These are phyloP conservation scores for Debaryomyces udenii DNA, from an alignment of 1,139 yeast species.

Conservation along the genomic window DNA sequence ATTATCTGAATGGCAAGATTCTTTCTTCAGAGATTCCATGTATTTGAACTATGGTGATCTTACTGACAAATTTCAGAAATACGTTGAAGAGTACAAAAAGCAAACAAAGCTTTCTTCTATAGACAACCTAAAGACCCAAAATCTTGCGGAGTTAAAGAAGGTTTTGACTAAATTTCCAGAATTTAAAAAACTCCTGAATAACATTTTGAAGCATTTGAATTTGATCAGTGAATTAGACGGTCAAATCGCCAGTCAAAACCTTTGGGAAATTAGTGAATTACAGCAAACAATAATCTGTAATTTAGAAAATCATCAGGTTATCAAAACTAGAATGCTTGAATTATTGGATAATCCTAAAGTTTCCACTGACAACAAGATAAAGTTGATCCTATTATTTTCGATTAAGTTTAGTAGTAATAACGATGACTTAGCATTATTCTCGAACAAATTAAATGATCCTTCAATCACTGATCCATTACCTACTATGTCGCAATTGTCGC, in stretches of 20 bases:
- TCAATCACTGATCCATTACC: slow-evolving; percentile 32
- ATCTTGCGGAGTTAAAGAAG: slow-evolving; percentile 85
- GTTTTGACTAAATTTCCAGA: slow-evolving; percentile 94
- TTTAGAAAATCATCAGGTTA: slow-evolving; percentile 36
- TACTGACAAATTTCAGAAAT: slow-evolving; percentile 83
- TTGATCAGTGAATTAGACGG: slow-evolving; percentile 83
- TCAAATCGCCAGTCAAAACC: slow-evolving; percentile 57
- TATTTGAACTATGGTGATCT: slow-evolving; percentile 91
- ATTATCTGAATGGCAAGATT: slow-evolving; percentile 57
- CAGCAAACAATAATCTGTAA: slow-evolving; percentile 84
- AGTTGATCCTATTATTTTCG: slow-evolving; percentile 70
- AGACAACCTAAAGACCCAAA: slow-evolving; percentile 59
- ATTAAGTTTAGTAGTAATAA: slow-evolving; percentile 54
- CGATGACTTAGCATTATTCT: slow-evolving; percentile 27
- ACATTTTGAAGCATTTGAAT: slow-evolving; percentile 92
- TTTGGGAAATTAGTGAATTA: slow-evolving; percentile 87
- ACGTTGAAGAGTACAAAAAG: slow-evolving; percentile 79
- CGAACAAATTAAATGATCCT: slow-evolving; percentile 33
- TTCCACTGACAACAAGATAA: slow-evolving; percentile 38
- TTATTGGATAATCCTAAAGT: slow-evolving; percentile 29
- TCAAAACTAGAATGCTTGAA: slow-evolving; percentile 30
- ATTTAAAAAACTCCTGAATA: slow-evolving; percentile 81
- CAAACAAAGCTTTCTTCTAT: slow-evolving; percentile 73
- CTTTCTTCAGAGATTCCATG: slow-evolving; percentile 78
- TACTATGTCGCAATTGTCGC: slow-evolving; percentile 35